Base-by-base conservation (phyloP, 2,329 filamentous ascomycete genomes). In the Calonectria pseudoreteaudii region DNA sequence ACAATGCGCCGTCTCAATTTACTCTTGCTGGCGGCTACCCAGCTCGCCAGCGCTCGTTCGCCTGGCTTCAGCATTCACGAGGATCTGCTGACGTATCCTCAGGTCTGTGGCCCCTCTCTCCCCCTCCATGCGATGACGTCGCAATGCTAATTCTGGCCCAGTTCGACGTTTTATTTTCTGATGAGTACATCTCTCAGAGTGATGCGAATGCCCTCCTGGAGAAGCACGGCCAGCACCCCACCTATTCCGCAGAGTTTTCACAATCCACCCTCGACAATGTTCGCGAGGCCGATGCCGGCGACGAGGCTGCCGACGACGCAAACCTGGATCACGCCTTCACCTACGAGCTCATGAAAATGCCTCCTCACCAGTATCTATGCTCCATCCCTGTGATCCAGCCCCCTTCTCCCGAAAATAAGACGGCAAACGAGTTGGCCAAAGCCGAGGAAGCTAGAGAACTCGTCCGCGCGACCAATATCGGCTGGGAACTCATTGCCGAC, bases 1-100 rank as follows among this genome's bases (percentile, higher is more conserved):
- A 84, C 78, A 70, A 92, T 91, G 90, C 88, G 89, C 85, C 87
- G 86, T 82, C 81, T 86, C 79, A 83, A 85, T 71, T 71, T 90
- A 68, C 77, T 86, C 18, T 78, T 91, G 60, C 81, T 90, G 71
- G 86, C 86, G 56, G 80, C 81, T 64, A 78, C 86, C 76, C 88
- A 85, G 83, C 85, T 90, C 36, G 85, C 84, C 78, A 80, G 78
- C 76, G 90, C 89, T 77, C 87, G 87, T 58, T 87, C 89, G 58
- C 87, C 86, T 10, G 86, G 88, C 69, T 98, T 98, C 87, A 98
- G 93, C 86, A 94, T 98, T 71, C 93, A 97, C 81, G 95, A 98
- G 82, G 96, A 98, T 83, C 85, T 98, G 66, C 89, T 98, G 71
- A 95, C 95, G 23, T 95, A 94, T 85, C 96, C 96, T 14, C 95